phyloP scores from a whole-genome alignment of 2,329 filamentous ascomycete species.

The Zasmidium citrigriseum region DNA sequence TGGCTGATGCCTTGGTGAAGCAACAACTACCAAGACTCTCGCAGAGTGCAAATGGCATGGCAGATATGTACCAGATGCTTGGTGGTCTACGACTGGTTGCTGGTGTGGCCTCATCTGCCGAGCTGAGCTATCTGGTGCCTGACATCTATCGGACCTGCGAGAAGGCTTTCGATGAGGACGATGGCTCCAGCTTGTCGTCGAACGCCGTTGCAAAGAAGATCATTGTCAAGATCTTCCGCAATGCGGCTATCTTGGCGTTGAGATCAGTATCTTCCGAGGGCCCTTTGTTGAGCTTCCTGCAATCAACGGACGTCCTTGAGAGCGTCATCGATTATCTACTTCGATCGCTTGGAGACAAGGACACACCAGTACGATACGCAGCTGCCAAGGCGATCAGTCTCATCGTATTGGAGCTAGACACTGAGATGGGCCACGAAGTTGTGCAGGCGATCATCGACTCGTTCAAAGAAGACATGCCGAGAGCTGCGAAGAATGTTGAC shows the following conservation, averaged over 20 bases:
- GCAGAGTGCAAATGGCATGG: constrained; percentile 1
- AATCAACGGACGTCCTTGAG: constrained; percentile 59
- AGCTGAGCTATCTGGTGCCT: constrained; percentile 67
- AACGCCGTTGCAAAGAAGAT: constrained; percentile 81
- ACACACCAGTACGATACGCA: constrained; percentile 86
- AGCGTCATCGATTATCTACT: constrained; percentile 80
- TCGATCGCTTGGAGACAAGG: constrained; percentile 76
- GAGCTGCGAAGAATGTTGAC: constrained; percentile 51
- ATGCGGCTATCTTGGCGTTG: constrained; percentile 68
- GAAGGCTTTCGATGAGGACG: constrained; percentile 56
- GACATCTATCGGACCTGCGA: constrained; percentile 67
- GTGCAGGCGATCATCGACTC: constrained; percentile 80
- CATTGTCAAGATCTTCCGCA: constrained; percentile 80
- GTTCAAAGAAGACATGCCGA: constrained; percentile 63
- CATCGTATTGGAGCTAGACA: constrained; percentile 75
- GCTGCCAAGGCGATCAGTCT: constrained; percentile 91
- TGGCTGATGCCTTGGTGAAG: constrained; percentile 67
- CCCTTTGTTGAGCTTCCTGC: constrained; percentile 31
- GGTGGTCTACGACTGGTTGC: constrained; percentile 79
- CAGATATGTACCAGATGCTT: constrained; percentile 69
- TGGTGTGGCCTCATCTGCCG: constrained; percentile 69
- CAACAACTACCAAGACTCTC: constrained; percentile 68
- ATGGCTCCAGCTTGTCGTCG: constrained; percentile 59
- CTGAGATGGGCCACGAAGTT: constrained; percentile 81
- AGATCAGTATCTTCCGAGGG: constrained; percentile 35